Evolutionary conservation across 148 eudicot species (phyloP), one percentile per base, ranked within the genome.

Genomic region (Polygonum aviculare): DNA sequence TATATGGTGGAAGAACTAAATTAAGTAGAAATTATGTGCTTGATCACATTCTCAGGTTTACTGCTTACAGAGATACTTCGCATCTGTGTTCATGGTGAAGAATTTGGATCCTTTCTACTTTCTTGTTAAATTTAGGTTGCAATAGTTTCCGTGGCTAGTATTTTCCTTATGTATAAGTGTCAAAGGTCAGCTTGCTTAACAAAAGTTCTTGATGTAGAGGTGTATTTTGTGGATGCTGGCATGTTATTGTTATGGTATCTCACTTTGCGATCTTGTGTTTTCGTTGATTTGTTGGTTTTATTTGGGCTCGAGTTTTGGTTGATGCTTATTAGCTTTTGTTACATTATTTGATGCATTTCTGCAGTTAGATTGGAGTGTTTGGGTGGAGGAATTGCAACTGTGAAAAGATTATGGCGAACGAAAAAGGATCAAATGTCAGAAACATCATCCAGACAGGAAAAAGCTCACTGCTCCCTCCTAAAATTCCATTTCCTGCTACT

Each of bases 401-500:
- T 33, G 45, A 67, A 5, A 67, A 67, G 75, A 16, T 72, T 41
- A 95, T 92, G 97, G 91, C 89, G 72, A 91, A 84, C 79, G 81
- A 89, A 76, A 92, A 95, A 84, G 94, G 90, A 33, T 85, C 95
- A 55, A 91, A 79, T 75, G 18, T 77, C 6, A 85, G 87, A 84
- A 95, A 78, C 77, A 35, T 82, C 80, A 78, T 85, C 78, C 86
- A 84, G 78, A 84, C 80, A 78, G 96, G 97, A 74, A 95, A 89
- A 81, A 82, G 83, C 79, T 79, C 91, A 62, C 80, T 91, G 54
- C 94, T 95, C 65, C 99, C 99, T 71, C 99, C 99, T 77, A 95
- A 91, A 83, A 87, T 85, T 79, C 99, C 99, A 73, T 93, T 95
- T 85, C 97, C 94, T 15, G 81, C 84, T 77, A 84, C 85, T 69